Evolutionary conservation across 805 yeast species (phyloP).

Genomic region (Lipomyces anomalus): DNA sequence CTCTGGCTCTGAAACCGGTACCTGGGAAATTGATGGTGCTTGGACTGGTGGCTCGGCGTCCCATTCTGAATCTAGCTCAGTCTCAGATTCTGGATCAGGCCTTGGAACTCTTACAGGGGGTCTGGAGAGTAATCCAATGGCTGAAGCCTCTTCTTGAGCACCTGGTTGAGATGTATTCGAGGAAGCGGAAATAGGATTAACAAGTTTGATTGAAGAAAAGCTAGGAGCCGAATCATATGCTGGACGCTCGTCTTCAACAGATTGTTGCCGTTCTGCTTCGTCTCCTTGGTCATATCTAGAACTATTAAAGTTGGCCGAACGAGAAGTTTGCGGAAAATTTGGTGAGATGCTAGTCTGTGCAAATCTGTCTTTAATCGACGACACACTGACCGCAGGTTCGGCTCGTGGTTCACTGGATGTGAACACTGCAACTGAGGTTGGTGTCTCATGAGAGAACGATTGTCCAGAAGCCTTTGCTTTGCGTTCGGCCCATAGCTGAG

Average conservation of each 20-base stretch:
- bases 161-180: too few relatives aligned
- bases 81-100: slow-evolving; percentile 20
- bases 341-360: slow-evolving; percentile 20
- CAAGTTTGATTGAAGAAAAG: slow-evolving; percentile 31
- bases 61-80: slow-evolving; percentile 17
- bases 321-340: too few relatives aligned
- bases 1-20: slow-evolving; percentile 14
- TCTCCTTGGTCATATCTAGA: too few relatives aligned
- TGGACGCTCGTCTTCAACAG: slow-evolving; percentile 27
- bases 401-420: too few relatives aligned
- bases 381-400: too few relatives aligned
- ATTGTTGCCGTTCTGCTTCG: too few relatives aligned
- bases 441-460: too few relatives aligned
- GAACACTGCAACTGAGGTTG: too few relatives aligned
- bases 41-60: slow-evolving; percentile 4
- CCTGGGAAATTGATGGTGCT: slow-evolving; percentile 1
- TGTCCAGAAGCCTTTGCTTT: too few relatives aligned
- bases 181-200: slow-evolving; percentile 23
- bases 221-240: slow-evolving; percentile 22
- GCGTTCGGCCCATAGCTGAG: slow-evolving; percentile 92
- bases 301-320: too few relatives aligned
- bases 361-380: slow-evolving; percentile 23
- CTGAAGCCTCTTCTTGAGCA: too few relatives aligned
- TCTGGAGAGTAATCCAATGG: too few relatives aligned
- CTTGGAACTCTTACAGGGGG: slow-evolving; percentile 19